phyloP scores from a whole-genome alignment of 75 land plant genomes.

The Cupressus sempervirens region DNA sequence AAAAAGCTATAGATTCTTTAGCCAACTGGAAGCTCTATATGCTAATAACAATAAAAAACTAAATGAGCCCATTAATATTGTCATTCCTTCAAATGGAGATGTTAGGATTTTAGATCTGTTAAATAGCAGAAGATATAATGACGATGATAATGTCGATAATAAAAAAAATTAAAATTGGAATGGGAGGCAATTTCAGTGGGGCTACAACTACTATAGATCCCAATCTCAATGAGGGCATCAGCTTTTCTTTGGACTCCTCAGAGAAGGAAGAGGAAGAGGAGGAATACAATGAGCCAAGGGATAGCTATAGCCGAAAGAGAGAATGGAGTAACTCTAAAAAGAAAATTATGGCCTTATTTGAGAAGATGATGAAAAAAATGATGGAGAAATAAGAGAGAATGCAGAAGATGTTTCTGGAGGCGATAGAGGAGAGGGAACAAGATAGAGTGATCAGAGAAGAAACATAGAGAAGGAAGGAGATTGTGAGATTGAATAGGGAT shows the following conservation, averaged over 20 bases:
- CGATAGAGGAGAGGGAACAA: conserved; percentile 36
- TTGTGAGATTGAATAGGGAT: conserved; percentile 30
- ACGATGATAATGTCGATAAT: neutral
- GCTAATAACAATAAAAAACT: neutral
- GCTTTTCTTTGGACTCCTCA: neutral
- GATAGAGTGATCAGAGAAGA: conserved; percentile 40
- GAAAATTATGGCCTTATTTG: conserved; percentile 24
- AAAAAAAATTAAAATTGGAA: no score
- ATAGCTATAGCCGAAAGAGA: neutral
- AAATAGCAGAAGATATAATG: neutral
- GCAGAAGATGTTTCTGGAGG: conserved; percentile 41
- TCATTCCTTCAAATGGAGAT: neutral
- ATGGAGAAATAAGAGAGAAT: conserved; percentile 41
- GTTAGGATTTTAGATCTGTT: neutral
- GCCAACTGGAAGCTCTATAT: conserved; percentile 19
- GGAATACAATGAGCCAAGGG: conserved; percentile 18
- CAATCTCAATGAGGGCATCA: neutral
- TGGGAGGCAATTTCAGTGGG: neutral
- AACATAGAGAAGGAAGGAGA: conserved; percentile 39
- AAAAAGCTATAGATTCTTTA: conserved; percentile 21
- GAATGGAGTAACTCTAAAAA: neutral
- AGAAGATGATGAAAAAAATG: conserved; percentile 31
- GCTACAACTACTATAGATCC: conserved; percentile 1
- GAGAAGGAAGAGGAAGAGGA: conserved; percentile 8
- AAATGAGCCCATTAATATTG: no score